These are phyloP conservation scores for Chytriomyces confervae DNA, from an alignment of 192 early-diverging fungal species.

Conservation along the genomic window DNA sequence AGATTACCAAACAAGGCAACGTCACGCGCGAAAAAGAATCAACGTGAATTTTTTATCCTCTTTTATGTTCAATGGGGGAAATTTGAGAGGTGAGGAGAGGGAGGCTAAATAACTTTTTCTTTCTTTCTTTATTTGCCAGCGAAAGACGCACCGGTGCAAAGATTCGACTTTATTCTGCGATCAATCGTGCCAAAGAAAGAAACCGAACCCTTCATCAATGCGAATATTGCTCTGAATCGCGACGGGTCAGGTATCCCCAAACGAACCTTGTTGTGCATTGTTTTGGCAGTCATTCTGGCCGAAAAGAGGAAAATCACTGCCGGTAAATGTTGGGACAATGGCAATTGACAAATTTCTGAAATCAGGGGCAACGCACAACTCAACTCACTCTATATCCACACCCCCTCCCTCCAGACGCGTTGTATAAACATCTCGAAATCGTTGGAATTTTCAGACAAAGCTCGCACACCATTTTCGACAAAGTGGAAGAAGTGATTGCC, in stretches of 20 bases:
- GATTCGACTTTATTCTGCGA: constrained; percentile 11
- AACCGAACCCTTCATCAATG: not conserved
- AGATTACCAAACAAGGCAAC: constrained; percentile 3
- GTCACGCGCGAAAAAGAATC: not conserved
- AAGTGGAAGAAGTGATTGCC: constrained; percentile 34
- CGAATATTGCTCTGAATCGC: not conserved
- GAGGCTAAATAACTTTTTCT: not conserved
- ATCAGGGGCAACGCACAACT: not conserved
- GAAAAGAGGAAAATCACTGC: constrained; percentile 7
- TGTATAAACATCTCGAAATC: constrained; percentile 25
- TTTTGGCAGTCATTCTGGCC: constrained; percentile 15
- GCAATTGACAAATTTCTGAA: not conserved
- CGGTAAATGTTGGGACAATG: constrained; percentile 3
- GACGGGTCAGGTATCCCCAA: not conserved
- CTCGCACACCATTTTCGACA: constrained; percentile 8
- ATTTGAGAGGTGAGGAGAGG: not conserved
- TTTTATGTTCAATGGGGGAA: not conserved
- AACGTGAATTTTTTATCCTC: not conserved
- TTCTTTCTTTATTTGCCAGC: constrained; percentile 1
- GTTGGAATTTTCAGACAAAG: constrained; percentile 6
- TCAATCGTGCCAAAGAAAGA: constrained; percentile 19
- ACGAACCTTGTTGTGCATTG: constrained; percentile 24
- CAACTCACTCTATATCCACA: not conserved
- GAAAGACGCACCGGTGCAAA: not conserved
- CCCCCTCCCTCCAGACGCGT: not conserved